These are phyloP conservation scores for Apophysomyces trapeziformis DNA, from an alignment of 371 early-diverging fungal species.

Conservation along the genomic window DNA sequence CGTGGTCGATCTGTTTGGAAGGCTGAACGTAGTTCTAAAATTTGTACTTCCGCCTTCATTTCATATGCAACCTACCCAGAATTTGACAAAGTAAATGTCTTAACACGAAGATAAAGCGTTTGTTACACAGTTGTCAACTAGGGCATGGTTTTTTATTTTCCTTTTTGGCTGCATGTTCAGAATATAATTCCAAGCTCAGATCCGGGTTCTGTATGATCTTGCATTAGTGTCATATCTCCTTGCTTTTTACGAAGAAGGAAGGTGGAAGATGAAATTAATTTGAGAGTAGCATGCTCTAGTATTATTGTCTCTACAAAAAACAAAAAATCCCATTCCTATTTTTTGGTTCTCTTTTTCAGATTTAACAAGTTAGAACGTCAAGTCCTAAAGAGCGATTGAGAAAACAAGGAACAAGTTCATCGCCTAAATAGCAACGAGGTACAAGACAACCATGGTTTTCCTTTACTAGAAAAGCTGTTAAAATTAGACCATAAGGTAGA, in stretches of 20 bases:
- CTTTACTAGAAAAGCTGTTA: neutral
- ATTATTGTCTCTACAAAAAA: neutral
- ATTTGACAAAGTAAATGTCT: neutral
- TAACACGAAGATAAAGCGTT: conserved; percentile 4
- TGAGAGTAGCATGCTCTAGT: neutral
- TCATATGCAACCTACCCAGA: conserved; percentile 2
- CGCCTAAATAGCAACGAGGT: neutral
- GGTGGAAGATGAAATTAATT: neutral
- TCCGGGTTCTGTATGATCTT: conserved; percentile 4
- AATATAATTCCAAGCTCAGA: conserved; percentile 8
- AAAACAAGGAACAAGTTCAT: neutral
- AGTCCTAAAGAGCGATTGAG: neutral
- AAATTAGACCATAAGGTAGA: conserved; percentile 5
- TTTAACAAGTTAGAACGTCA: neutral
- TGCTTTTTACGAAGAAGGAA: neutral
- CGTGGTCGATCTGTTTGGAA: conserved; percentile 5
- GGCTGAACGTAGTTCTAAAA: neutral
- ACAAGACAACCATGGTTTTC: neutral
- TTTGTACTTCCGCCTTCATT: neutral
- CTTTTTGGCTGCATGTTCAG: neutral
- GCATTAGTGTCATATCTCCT: conserved; percentile 5
- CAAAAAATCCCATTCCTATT: neutral
- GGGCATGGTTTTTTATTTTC: neutral
- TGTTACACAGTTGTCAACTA: conserved; percentile 7
- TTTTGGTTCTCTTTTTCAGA: neutral